phyloP scores from a whole-genome alignment of 225 moss, liverwort and hornwort genomes.

The Lunularia cruciata region DNA sequence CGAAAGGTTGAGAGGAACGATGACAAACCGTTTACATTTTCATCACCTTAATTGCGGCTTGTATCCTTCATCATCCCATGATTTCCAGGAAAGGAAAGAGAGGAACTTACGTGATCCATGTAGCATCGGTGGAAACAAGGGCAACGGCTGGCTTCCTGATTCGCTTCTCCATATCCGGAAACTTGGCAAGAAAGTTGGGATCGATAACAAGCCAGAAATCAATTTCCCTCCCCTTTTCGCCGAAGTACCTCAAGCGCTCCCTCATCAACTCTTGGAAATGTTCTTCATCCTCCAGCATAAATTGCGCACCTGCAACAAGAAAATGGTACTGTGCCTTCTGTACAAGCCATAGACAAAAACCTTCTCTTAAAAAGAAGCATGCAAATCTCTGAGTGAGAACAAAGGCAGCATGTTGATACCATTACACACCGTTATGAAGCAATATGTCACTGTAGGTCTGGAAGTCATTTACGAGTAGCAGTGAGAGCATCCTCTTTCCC shows the following conservation, averaged over 20 bases:
- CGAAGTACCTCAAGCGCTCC: constrained; percentile 75
- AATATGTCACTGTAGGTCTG: no score
- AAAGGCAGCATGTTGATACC: no score
- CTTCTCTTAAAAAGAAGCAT: no score
- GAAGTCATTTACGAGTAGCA: no score
- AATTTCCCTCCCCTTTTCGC: constrained; percentile 64
- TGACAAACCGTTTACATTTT: background rate
- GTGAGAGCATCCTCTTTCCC: no score
- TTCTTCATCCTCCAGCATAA: constrained; percentile 93
- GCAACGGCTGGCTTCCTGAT: constrained; percentile 77
- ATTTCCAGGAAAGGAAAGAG: background rate
- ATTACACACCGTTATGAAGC: no score
- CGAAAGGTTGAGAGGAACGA: background rate
- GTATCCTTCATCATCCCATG: no score
- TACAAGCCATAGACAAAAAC: background rate
- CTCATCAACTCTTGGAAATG: constrained; percentile 93
- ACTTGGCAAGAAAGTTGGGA: constrained; percentile 73
- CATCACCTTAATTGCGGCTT: no score
- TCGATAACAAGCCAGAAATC: constrained; percentile 96
- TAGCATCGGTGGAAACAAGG: constrained; percentile 86
- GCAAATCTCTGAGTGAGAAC: no score
- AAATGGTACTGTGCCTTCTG: constrained; percentile 72
- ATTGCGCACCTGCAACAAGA: constrained; percentile 85
- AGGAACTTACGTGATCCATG: constrained; percentile 85
- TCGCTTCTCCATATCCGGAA: constrained; percentile 70